These are phyloP conservation scores for Kodamaea sp. DNA, from an alignment of 1,139 yeast species.

Conservation along the genomic window DNA sequence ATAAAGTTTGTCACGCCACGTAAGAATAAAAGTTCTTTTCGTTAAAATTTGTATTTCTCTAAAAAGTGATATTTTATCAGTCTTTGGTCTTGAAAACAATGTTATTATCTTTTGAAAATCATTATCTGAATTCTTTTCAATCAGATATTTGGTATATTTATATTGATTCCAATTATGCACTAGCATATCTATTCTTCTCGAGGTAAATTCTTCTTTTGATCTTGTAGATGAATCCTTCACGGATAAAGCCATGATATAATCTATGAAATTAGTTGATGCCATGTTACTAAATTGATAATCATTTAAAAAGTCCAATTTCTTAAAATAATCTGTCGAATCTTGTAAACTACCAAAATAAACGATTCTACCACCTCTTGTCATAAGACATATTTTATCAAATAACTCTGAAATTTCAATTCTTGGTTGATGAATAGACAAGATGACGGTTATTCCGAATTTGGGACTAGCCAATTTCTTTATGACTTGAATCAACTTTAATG, in stretches of 20 bases:
- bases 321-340: conserved; percentile 18
- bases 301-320: conserved; percentile 8
- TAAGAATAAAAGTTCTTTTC: conserved; percentile 16
- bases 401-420: conserved; percentile 19
- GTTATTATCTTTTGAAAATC: conserved; percentile 10
- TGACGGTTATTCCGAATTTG: conserved; percentile 21
- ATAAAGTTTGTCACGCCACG: conserved; percentile 17
- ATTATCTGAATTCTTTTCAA: conserved; percentile 3
- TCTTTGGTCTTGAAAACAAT: conserved; percentile 12
- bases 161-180: conserved; percentile 16
- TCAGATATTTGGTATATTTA: neutral
- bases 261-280: conserved; percentile 9
- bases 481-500: conserved; percentile 19
- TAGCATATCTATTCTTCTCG: conserved; percentile 14
- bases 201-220: conserved; percentile 15
- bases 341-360: conserved; percentile 20
- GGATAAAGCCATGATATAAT: conserved; percentile 20
- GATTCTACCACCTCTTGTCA: conserved; percentile 23
- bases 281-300: conserved; percentile 4
- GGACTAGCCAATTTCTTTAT: conserved; percentile 21
- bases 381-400: conserved; percentile 22
- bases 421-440: conserved; percentile 25
- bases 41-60: conserved; percentile 19
- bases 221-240: conserved; percentile 20
- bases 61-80: conserved; percentile 15